Percentiles rank a stretch among this genome's conserved stretches.
Conservation (phyloP, 805 yeast genomes). For the Barnettozyma siamensis region DNA sequence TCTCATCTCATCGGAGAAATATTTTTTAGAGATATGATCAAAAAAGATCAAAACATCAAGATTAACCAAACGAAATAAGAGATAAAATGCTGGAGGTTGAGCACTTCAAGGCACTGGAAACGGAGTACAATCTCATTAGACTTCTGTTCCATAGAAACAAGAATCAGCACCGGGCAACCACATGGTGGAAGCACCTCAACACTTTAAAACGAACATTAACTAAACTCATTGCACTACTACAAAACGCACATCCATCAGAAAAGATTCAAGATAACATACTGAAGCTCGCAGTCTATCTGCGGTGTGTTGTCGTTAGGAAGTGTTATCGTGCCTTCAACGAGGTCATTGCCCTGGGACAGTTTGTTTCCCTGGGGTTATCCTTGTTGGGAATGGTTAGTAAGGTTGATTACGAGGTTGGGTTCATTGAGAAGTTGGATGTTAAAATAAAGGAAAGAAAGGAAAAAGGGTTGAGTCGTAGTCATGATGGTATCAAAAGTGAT, state of each 20-base stretch:
- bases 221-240: slow-evolving; percentile 29
- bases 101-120: slow-evolving; percentile 21
- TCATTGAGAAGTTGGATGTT: slow-evolving; percentile 12
- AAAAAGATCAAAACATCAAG: neutral
- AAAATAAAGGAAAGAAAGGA: neutral
- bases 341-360: slow-evolving; percentile 71
- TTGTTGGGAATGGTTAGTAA: slow-evolving; percentile 52
- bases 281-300: slow-evolving; percentile 1
- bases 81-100: slow-evolving; percentile 3
- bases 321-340: slow-evolving; percentile 61
- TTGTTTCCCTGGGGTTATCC: slow-evolving; percentile 65
- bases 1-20: neutral
- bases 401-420: slow-evolving; percentile 26
- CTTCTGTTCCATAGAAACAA: slow-evolving; percentile 63
- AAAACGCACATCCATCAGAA: neutral
- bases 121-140: slow-evolving; percentile 56
- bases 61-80: neutral
- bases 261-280: slow-evolving; percentile 15
- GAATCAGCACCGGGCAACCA: slow-evolving; percentile 67
- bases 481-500: neutral
- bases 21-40: neutral
- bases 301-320: slow-evolving; percentile 32
- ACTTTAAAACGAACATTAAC: slow-evolving; percentile 54
- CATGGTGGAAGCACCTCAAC: slow-evolving; percentile 73
- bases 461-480: neutral